These are phyloP conservation scores for Coemansia sp. DNA, from an alignment of 192 early-diverging fungal species.

Conservation along the genomic window DNA sequence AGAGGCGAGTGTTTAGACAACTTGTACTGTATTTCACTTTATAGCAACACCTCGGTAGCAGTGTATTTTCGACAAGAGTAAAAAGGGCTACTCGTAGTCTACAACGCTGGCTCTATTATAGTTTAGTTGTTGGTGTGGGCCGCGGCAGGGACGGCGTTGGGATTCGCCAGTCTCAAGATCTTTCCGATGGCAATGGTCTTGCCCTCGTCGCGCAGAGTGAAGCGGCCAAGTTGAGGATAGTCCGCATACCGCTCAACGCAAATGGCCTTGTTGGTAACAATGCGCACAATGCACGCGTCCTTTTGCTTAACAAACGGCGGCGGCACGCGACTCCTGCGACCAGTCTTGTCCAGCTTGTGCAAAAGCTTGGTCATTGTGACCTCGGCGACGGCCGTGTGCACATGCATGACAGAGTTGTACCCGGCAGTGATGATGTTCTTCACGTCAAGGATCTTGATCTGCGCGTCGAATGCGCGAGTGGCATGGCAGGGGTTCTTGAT, in stretches of 20 bases:
- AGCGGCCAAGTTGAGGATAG: slow-evolving; percentile 89
- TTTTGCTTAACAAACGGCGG: slow-evolving; percentile 94
- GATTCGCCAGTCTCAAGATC: slow-evolving; percentile 71
- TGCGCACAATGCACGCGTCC: slow-evolving; percentile 80
- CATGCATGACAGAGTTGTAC: slow-evolving; percentile 89
- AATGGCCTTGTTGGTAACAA: slow-evolving; percentile 72
- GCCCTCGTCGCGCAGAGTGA: slow-evolving; percentile 98
- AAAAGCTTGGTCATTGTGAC: slow-evolving; percentile 75
- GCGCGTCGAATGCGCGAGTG: slow-evolving; percentile 78
- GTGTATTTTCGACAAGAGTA: neutral
- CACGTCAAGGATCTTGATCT: slow-evolving; percentile 87
- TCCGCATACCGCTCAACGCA: slow-evolving; percentile 87
- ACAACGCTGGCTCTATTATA: neutral
- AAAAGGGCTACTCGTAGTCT: neutral
- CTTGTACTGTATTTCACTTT: neutral
- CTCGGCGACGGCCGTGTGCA: slow-evolving; percentile 87
- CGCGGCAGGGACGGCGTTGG: slow-evolving; percentile 9
- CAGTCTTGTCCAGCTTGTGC: slow-evolving; percentile 91
- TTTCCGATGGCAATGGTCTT: slow-evolving; percentile 86
- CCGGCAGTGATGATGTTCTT: slow-evolving; percentile 97
- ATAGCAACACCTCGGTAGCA: neutral
- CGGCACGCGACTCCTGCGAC: slow-evolving; percentile 79
- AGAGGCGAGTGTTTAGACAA: too few relatives aligned
- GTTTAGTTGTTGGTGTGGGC: slow-evolving; percentile 9
- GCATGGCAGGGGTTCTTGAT: slow-evolving; percentile 75